phyloP scores from a whole-genome alignment of 2,329 filamentous ascomycete species.

The Cadophora malorum region DNA sequence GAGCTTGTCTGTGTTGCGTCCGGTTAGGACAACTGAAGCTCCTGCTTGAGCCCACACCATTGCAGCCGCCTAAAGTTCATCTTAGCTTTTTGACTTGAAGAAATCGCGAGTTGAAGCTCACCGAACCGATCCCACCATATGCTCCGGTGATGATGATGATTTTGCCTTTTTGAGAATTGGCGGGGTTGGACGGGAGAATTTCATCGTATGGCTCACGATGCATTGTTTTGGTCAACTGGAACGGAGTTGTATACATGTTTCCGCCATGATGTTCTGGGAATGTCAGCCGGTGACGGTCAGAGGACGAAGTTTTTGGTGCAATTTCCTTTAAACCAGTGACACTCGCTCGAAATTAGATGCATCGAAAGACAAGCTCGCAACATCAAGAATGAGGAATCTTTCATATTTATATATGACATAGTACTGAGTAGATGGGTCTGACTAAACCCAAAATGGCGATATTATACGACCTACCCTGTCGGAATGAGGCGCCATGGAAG shows the following conservation, averaged over 20 bases:
- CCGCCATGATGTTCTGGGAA: background rate
- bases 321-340: too few relatives aligned
- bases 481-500: background rate
- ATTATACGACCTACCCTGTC: background rate
- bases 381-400: background rate
- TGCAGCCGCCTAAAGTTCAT: background rate
- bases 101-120: background rate
- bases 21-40: background rate
- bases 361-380: background rate
- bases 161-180: slow-evolving; percentile 35
- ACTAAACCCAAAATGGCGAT: background rate
- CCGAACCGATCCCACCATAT: background rate
- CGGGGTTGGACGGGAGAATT: slow-evolving; percentile 36
- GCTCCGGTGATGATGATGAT: slow-evolving; percentile 22
- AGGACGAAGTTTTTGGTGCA: background rate
- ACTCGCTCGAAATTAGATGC: too few relatives aligned
- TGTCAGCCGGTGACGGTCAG: background rate
- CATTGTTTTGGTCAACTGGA: slow-evolving; percentile 36
- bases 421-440: background rate
- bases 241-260: slow-evolving; percentile 36
- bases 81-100: background rate
- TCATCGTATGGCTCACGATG: slow-evolving; percentile 41
- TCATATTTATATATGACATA: background rate
- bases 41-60: background rate
- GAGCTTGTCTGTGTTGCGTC: background rate